Percentiles rank a stretch among this genome's conserved stretches.
These are phyloP conservation scores for Grammothele lineata DNA, from an alignment of 768 basidiomycete species.

Conservation along the genomic window DNA sequence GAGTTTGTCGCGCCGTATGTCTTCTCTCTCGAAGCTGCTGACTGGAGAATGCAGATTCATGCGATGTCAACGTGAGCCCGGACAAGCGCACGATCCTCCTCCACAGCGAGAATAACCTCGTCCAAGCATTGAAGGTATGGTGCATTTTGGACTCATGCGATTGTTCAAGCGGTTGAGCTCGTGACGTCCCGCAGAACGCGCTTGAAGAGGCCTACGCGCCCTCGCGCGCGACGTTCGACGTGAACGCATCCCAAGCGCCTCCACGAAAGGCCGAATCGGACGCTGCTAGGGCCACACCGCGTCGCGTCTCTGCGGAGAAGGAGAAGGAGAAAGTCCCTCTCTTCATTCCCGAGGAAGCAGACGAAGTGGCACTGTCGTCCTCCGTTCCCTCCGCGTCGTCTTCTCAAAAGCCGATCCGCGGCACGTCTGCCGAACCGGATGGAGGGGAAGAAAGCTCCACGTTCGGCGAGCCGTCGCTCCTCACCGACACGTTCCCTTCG, in stretches of 20 bases:
- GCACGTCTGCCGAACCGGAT: too few relatives aligned
- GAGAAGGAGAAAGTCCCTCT: background rate
- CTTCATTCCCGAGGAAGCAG: background rate
- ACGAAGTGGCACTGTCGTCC: too few relatives aligned
- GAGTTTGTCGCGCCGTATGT: slow-evolving; percentile 46
- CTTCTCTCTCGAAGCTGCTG: background rate
- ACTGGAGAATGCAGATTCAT: slow-evolving; percentile 45
- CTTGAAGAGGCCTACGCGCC: slow-evolving; percentile 68
- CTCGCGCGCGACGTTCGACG: slow-evolving; percentile 68
- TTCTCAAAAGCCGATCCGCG: too few relatives aligned
- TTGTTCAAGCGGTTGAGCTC: too few relatives aligned
- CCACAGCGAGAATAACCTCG: slow-evolving; percentile 79
- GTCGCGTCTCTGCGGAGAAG: too few relatives aligned
- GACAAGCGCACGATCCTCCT: slow-evolving; percentile 96
- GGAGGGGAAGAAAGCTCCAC: too few relatives aligned
- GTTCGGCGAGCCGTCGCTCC: too few relatives aligned
- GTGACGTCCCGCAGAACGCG: slow-evolving; percentile 39
- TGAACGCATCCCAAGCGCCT: slow-evolving; percentile 24
- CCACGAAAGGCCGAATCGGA: too few relatives aligned
- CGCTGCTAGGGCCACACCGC: too few relatives aligned
- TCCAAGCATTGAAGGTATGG: slow-evolving; percentile 72
- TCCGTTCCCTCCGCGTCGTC: too few relatives aligned
- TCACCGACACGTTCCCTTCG: too few relatives aligned
- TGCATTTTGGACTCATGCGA: background rate
- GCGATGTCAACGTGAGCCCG: slow-evolving; percentile 93